A percentile compares a stretch with the other conserved stretches of the same genome.
Evolutionary conservation across 2,329 filamentous ascomycete species (phyloP).

Genomic region (Ampelomyces quisqualis): DNA sequence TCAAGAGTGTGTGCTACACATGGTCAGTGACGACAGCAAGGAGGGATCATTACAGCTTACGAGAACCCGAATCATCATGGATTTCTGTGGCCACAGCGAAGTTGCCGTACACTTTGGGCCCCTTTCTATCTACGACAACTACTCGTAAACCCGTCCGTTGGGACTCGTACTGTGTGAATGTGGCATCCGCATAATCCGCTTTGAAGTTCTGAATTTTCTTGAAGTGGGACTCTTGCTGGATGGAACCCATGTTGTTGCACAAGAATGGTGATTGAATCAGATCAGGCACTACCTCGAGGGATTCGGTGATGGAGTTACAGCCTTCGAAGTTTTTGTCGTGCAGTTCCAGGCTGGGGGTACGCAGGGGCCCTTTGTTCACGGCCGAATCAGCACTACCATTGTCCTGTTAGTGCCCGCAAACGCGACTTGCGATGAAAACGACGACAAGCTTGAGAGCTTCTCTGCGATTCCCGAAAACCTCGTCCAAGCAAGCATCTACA

Average conservation of each 20-base stretch:
- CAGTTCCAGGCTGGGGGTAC: constrained; percentile 1
- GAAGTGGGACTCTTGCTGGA: constrained; percentile 60
- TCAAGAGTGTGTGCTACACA: constrained; percentile 52
- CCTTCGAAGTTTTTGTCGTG: constrained; percentile 6
- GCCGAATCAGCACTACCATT: constrained; percentile 34
- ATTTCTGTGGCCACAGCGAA: constrained; percentile 97
- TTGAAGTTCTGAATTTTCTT: constrained; percentile 82
- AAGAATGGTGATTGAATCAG: constrained; percentile 6
- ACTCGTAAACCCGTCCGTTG: constrained; percentile 92
- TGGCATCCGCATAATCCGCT: constrained; percentile 84
- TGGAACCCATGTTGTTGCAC: constrained; percentile 32
- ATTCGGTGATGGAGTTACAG: background rate
- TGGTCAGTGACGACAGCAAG: constrained; percentile 7
- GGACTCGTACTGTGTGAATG: constrained; percentile 94
- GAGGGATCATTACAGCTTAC: constrained; percentile 21
- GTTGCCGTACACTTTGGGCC: constrained; percentile 87
- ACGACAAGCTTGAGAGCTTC: background rate
- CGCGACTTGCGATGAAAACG: background rate
- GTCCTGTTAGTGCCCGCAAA: constrained; percentile 23
- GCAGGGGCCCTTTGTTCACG: constrained; percentile 25
- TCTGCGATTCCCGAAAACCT: too few relatives aligned
- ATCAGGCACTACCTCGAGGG: background rate
- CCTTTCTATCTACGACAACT: constrained; percentile 85
- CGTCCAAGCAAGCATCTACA: too few relatives aligned
- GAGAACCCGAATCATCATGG: constrained; percentile 92